Evolutionary conservation across 352 stramenopile genomes (phyloP).

Genomic region (Phytophthora syringae): DNA sequence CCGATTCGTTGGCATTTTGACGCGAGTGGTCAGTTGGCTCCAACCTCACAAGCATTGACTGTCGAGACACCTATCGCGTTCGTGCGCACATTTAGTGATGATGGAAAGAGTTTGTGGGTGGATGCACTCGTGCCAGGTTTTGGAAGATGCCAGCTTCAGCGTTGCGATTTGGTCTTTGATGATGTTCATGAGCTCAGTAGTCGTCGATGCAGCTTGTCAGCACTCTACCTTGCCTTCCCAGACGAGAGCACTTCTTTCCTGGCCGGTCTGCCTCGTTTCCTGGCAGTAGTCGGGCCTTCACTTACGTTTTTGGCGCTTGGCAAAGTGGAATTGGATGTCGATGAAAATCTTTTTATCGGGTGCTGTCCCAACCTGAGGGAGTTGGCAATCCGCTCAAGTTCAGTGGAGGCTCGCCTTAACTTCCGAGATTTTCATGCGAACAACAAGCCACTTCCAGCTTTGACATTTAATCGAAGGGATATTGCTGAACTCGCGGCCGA

Average conservation of each 20-base stretch:
- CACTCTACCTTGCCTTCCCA: not conserved
- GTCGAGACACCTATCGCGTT: no score
- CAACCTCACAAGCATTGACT: not conserved
- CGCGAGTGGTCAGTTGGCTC: not conserved
- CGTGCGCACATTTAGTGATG: no score
- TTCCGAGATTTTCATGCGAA: not conserved
- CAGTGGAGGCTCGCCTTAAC: not conserved
- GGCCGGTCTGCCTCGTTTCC: not conserved
- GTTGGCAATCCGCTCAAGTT: not conserved
- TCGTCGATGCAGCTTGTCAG: not conserved
- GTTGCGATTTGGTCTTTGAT: not conserved
- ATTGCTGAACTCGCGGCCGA: not conserved
- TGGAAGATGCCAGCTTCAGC: not conserved
- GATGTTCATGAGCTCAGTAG: not conserved
- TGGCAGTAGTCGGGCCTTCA: not conserved
- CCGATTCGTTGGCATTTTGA: not conserved
- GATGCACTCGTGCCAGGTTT: not conserved
- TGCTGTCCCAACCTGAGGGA: not conserved
- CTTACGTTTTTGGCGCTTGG: not conserved
- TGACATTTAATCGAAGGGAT: not conserved
- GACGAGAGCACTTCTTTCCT: not conserved
- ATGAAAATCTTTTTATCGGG: not conserved
- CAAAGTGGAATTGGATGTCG: not conserved
- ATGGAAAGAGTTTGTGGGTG: not conserved
- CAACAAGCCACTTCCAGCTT: not conserved